These are phyloP conservation scores for Magnolia officinalis DNA, from an alignment of 164 flowering plant genomes.

Conservation along the genomic window DNA sequence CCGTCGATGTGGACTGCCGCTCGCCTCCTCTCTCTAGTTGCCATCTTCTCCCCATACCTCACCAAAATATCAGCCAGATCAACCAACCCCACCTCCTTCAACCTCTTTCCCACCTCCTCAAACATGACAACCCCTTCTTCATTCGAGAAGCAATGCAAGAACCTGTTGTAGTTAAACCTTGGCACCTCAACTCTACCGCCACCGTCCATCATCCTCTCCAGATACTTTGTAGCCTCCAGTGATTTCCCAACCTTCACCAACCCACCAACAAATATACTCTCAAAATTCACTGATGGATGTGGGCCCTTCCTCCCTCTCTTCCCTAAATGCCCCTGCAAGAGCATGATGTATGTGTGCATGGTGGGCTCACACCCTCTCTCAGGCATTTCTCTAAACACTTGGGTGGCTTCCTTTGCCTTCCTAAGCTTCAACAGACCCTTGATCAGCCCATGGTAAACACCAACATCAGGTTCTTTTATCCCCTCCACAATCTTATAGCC, in stretches of 20 bases:
- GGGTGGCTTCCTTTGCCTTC: conserved; percentile 72
- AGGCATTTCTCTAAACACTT: conserved; percentile 86
- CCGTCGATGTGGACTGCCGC: neutral
- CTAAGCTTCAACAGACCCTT: conserved; percentile 67
- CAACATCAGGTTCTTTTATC: conserved; percentile 52
- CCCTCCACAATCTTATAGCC: conserved; percentile 49
- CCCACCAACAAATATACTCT: conserved; percentile 87
- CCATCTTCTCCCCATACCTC: conserved; percentile 84
- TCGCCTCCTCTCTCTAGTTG: conserved; percentile 78
- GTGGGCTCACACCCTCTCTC: conserved; percentile 76
- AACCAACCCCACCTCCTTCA: conserved; percentile 73
- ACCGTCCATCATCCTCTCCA: conserved; percentile 61
- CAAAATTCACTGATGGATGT: conserved; percentile 72
- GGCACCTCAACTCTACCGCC: conserved; percentile 75
- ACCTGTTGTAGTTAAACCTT: conserved; percentile 81
- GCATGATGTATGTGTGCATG: conserved; percentile 91
- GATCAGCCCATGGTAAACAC: conserved; percentile 70
- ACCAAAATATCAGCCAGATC: conserved; percentile 81
- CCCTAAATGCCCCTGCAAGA: conserved; percentile 91
- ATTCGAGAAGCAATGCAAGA: conserved; percentile 69
- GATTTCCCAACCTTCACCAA: conserved; percentile 72
- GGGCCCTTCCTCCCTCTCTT: conserved; percentile 81
- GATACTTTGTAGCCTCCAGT: conserved; percentile 75
- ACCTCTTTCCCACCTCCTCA: conserved; percentile 62
- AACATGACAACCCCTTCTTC: conserved; percentile 85